Conservation (phyloP, 2,329 filamentous ascomycete species). For the Monilinia fructicola region DNA sequence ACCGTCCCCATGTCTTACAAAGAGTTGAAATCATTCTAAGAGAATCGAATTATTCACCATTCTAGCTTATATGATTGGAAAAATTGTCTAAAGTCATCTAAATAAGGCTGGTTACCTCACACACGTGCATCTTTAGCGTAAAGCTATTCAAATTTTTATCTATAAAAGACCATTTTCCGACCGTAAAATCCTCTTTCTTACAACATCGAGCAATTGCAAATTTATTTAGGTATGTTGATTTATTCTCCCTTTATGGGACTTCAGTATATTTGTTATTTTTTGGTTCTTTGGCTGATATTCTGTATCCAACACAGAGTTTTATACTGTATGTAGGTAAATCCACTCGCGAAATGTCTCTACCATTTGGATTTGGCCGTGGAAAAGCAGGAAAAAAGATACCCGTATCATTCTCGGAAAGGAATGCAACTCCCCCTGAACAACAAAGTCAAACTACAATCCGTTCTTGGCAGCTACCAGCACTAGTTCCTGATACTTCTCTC, state of each 20-base stretch:
- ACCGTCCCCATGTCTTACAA: not conserved
- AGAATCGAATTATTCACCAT: not conserved
- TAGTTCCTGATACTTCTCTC: not conserved
- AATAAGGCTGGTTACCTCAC: too few relatives aligned
- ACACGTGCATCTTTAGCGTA: not conserved
- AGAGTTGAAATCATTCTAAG: not conserved
- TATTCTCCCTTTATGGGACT: fast-evolving
- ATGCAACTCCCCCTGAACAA: too few relatives aligned
- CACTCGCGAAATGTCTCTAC: not conserved
- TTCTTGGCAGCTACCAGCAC: not conserved
- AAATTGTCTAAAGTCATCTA: not conserved
- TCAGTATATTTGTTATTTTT: fast-evolving
- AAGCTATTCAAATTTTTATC: not conserved
- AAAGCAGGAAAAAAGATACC: not conserved
- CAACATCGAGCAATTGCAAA: not conserved
- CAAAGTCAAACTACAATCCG: too few relatives aligned
- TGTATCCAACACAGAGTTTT: not conserved
- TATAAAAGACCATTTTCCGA: not conserved
- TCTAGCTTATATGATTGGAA: not conserved
- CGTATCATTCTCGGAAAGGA: not conserved
- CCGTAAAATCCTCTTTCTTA: not conserved
- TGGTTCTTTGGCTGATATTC: not conserved
- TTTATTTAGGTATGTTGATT: not conserved
- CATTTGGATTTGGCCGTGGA: not conserved
- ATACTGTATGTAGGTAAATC: not conserved